Evolutionary conservation across 2,329 filamentous ascomycete genomes (phyloP).

Genomic region (Paraphoma chrysanthemicola): DNA sequence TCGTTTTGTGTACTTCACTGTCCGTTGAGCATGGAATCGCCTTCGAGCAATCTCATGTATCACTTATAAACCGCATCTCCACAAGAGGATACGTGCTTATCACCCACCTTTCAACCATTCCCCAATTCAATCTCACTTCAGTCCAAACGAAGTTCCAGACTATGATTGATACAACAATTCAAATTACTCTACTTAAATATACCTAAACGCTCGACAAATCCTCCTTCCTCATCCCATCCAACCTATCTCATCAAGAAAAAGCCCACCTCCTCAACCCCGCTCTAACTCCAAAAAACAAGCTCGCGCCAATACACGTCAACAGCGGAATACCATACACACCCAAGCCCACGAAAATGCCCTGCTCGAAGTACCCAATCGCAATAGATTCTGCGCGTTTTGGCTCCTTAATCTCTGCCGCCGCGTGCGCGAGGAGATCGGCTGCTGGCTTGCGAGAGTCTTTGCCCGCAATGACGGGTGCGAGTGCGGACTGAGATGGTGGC

Average conservation of each 20-base stretch:
- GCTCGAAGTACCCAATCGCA: constrained; percentile 39
- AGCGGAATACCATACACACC: constrained; percentile 42
- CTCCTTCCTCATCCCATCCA: background rate
- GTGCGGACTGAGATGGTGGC: constrained; percentile 16
- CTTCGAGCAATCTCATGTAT: no score
- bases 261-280: constrained; percentile 30
- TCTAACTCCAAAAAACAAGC: constrained; percentile 33
- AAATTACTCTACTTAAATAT: background rate
- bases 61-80: no score
- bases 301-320: constrained; percentile 34
- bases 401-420: constrained; percentile 34
- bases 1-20: no score
- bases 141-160: background rate
- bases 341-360: constrained; percentile 44
- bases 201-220: no score
- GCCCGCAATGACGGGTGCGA: constrained; percentile 20
- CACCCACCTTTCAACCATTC: background rate
- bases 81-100: no score
- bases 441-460: constrained; percentile 19
- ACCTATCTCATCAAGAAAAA: constrained; percentile 9
- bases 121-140: background rate
- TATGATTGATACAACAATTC: background rate
- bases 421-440: constrained; percentile 17
- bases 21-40: no score
- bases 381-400: constrained; percentile 44